These are phyloP conservation scores for Tritrichomonas musculus DNA, from an alignment of 208 protist species.

Conservation along the genomic window DNA sequence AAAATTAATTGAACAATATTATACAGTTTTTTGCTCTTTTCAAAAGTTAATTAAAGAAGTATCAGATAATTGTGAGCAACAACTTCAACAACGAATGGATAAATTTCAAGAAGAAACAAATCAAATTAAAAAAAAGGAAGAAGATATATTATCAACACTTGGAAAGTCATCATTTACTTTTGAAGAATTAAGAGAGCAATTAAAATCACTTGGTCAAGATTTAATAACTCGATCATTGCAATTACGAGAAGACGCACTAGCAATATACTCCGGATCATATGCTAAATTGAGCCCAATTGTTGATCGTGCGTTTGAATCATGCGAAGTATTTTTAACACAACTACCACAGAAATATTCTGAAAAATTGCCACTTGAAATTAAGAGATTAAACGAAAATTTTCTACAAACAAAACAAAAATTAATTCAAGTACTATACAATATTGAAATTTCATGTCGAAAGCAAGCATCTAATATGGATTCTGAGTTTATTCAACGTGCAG, in stretches of 20 bases:
- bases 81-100: no score
- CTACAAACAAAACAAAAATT: not conserved
- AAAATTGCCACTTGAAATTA: not conserved
- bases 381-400: not conserved
- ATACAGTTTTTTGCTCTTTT: no score
- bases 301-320: not conserved
- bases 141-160: not conserved
- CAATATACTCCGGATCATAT: not conserved
- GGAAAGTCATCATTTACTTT: not conserved
- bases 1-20: no score
- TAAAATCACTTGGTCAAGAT: not conserved
- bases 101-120: no score
- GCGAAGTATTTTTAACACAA: not conserved
- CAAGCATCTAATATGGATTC: not conserved
- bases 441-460: not conserved
- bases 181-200: slow-evolving; percentile 4
- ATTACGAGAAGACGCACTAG: not conserved
- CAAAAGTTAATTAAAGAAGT: no score
- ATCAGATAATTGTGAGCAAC: no score
- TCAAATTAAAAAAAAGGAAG: not conserved
- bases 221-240: not conserved
- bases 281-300: not conserved
- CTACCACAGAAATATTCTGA: not conserved
- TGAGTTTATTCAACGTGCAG: not conserved
- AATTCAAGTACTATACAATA: not conserved